Conservation (phyloP, 768 basidiomycete species). For the Hortiboletus flavorubellus region DNA sequence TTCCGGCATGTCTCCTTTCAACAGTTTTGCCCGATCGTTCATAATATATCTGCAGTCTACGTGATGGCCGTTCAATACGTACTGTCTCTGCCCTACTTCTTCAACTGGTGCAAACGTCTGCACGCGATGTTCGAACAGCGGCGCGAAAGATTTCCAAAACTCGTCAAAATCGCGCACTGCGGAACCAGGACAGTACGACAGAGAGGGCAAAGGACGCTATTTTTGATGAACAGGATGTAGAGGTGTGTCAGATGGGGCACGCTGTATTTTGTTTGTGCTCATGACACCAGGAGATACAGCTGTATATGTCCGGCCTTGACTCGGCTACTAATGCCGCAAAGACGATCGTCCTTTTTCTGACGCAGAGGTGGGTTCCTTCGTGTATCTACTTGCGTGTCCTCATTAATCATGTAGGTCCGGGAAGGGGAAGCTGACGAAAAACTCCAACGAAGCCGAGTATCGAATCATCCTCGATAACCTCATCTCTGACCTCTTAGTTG, state of each 20-base stretch:
- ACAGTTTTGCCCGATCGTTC: background rate
- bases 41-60: conserved; percentile 50
- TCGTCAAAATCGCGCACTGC: conserved; percentile 60
- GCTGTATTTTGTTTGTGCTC: background rate
- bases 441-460: conserved; percentile 92
- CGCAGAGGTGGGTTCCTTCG: conserved; percentile 47
- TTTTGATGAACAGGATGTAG: conserved; percentile 65
- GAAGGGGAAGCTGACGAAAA: conserved; percentile 84
- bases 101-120: conserved; percentile 95
- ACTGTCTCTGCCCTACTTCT: conserved; percentile 91
- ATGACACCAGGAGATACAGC: conserved; percentile 55
- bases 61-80: conserved; percentile 88
- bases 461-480: conserved; percentile 89
- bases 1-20: conserved; percentile 58
- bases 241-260: conserved; percentile 37
- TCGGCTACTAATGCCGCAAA: conserved; percentile 83
- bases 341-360: conserved; percentile 76
- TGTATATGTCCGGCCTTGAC: conserved; percentile 72
- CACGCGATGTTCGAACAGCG: conserved; percentile 78
- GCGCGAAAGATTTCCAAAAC: conserved; percentile 59
- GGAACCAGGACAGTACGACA: conserved; percentile 55
- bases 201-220: conserved; percentile 52
- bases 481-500: conserved; percentile 80
- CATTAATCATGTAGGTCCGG: conserved; percentile 53
- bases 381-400: background rate